These are phyloP conservation scores for Penicillium robsamsonii DNA, from an alignment of 495 filamentous ascomycete species.

Conservation along the genomic window DNA sequence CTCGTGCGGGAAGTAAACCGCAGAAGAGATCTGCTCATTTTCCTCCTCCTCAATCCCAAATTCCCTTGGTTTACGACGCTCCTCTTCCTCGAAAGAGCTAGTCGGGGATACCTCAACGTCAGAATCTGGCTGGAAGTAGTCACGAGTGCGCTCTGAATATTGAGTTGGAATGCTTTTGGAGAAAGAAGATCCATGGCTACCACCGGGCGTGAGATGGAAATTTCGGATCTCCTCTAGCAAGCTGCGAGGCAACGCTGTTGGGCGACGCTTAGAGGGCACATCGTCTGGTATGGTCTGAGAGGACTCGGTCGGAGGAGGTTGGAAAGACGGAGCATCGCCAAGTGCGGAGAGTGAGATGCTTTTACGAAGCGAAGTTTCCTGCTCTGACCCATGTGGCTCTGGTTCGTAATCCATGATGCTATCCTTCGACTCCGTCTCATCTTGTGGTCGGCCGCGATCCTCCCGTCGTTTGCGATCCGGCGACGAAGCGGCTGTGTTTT, in stretches of 20 bases:
- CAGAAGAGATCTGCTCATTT: constrained; percentile 91
- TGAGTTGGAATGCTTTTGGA: constrained; percentile 54
- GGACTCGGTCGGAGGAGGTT: constrained; percentile 13
- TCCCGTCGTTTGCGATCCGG: constrained; percentile 48
- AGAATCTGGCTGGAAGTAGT: constrained; percentile 30
- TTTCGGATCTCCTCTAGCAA: constrained; percentile 64
- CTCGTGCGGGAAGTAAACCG: constrained; percentile 89
- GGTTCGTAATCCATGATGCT: constrained; percentile 19
- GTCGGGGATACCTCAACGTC: constrained; percentile 24
- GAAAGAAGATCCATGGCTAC: constrained; percentile 50
- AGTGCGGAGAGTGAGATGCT: constrained; percentile 38
- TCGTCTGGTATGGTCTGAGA: constrained; percentile 18
- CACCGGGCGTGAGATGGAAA: constrained; percentile 56
- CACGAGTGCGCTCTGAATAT: constrained; percentile 34
- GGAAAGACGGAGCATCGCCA: constrained; percentile 28
- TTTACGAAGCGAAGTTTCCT: constrained; percentile 25
- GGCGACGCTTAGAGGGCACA: constrained; percentile 28
- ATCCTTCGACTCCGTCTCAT: constrained; percentile 24
- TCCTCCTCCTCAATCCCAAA: constrained; percentile 78
- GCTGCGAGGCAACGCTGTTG: constrained; percentile 41
- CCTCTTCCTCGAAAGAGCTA: constrained; percentile 29
- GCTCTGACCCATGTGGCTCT: constrained; percentile 13
- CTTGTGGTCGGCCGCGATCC: constrained; percentile 31
- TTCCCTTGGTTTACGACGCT: constrained; percentile 44
- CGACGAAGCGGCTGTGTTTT: constrained; percentile 59